A percentile compares a stretch with the other conserved stretches of the same genome.
Conservation (phyloP, 2,329 filamentous ascomycete species). For the Paraconiothyrium sp. region DNA sequence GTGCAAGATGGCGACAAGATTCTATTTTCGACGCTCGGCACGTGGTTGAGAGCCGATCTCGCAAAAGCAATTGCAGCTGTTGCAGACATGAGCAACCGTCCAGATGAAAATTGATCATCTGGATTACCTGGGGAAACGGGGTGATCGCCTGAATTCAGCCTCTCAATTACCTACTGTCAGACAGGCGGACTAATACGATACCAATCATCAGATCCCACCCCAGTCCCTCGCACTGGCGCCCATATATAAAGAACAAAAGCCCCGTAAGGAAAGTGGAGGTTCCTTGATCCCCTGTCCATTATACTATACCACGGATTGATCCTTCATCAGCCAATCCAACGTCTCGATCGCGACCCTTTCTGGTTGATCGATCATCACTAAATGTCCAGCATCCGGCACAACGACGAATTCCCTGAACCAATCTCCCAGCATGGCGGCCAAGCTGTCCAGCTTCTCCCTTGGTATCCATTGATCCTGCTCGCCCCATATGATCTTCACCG, state of each 20-base stretch:
- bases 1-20: slow-evolving; percentile 8
- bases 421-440: slow-evolving; percentile 5
- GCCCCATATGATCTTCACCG: slow-evolving; percentile 10
- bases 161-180: too few relatives aligned
- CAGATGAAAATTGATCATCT: background rate
- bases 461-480: slow-evolving; percentile 13
- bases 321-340: slow-evolving; percentile 3
- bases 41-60: slow-evolving; percentile 13
- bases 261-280: background rate
- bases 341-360: slow-evolving; percentile 13
- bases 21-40: slow-evolving; percentile 11
- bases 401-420: slow-evolving; percentile 9
- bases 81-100: background rate
- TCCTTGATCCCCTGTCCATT: background rate
- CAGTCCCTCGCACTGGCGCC: too few relatives aligned
- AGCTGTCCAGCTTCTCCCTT: slow-evolving; percentile 8
- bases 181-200: background rate
- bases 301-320: background rate
- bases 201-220: background rate
- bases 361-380: slow-evolving; percentile 11
- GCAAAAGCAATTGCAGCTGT: slow-evolving; percentile 5
- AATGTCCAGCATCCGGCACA: slow-evolving; percentile 9
- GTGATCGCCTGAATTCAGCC: background rate
- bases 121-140: background rate
- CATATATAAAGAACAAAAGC: too few relatives aligned